These are phyloP conservation scores for Lichtheimia ornata DNA, from an alignment of 371 early-diverging fungal species.

Conservation along the genomic window DNA sequence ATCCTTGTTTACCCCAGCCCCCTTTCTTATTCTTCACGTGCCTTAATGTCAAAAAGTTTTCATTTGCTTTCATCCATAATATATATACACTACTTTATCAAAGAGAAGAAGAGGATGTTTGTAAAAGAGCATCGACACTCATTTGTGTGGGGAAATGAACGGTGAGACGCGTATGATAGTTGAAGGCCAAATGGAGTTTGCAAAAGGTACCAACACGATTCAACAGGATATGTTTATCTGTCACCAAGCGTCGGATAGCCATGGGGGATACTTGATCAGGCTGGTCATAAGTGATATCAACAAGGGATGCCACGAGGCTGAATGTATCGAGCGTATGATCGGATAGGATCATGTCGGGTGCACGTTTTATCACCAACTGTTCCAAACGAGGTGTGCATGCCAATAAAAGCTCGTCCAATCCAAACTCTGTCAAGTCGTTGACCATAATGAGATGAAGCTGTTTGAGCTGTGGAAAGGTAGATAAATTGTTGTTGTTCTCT, in stretches of 20 bases:
- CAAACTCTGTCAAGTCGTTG: background rate
- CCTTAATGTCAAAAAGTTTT: too few species aligned
- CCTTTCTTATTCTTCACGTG: too few species aligned
- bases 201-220: background rate
- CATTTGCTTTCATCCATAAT: background rate
- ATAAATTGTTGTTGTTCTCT: too few species aligned
- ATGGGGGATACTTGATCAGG: background rate
- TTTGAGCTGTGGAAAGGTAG: background rate
- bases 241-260: background rate
- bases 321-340: slow-evolving; percentile 1
- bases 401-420: background rate
- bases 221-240: background rate
- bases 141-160: slow-evolving; percentile 5
- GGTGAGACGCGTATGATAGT: slow-evolving; percentile 6
- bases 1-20: too few species aligned
- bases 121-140: background rate
- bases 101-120: background rate
- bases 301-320: background rate
- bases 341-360: background rate
- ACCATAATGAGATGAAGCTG: background rate
- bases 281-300: slow-evolving; percentile 1
- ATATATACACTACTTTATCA: background rate
- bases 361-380: background rate
- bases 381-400: background rate
- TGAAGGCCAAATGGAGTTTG: slow-evolving; percentile 7